These are phyloP conservation scores for Arthrobotrys sphaeroides DNA, from an alignment of 2,329 filamentous ascomycete species.

Conservation along the genomic window DNA sequence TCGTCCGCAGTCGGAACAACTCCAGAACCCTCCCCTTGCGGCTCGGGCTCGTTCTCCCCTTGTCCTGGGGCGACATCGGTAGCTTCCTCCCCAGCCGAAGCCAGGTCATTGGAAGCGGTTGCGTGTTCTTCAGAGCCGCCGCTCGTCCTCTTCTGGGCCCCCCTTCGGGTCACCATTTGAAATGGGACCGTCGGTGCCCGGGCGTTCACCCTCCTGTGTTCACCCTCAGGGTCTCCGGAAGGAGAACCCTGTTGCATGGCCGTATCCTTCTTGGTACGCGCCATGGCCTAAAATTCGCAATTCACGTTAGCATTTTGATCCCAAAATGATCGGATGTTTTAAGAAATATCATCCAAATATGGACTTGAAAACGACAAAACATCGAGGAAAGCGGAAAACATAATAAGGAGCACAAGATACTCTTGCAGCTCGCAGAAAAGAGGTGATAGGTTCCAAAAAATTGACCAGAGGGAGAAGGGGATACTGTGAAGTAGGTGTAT, in stretches of 20 bases:
- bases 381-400: background rate
- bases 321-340: background rate
- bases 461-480: background rate
- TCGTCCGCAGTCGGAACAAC: slow-evolving; percentile 21
- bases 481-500: background rate
- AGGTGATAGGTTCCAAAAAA: background rate
- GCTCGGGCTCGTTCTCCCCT: slow-evolving; percentile 25
- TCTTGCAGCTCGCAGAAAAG: background rate
- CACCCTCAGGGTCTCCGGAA: slow-evolving; percentile 29
- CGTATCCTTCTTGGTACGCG: slow-evolving; percentile 39
- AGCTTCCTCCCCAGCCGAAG: slow-evolving; percentile 20
- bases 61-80: background rate
- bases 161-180: slow-evolving; percentile 50
- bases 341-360: background rate
- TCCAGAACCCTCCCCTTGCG: slow-evolving; percentile 15
- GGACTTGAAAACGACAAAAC: background rate
- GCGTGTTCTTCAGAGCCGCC: slow-evolving; percentile 42
- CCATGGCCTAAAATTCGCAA: slow-evolving; percentile 40
- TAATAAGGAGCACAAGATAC: background rate
- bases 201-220: slow-evolving; percentile 33
- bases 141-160: slow-evolving; percentile 29
- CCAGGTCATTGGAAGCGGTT: slow-evolving; percentile 15
- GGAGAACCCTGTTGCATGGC: slow-evolving; percentile 6
- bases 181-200: slow-evolving; percentile 50
- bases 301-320: slow-evolving; percentile 10